Evolutionary conservation across 2,329 filamentous ascomycete genomes (phyloP), one percentile per base, ranked within the genome.

Genomic region (Zasmidium cellare): DNA sequence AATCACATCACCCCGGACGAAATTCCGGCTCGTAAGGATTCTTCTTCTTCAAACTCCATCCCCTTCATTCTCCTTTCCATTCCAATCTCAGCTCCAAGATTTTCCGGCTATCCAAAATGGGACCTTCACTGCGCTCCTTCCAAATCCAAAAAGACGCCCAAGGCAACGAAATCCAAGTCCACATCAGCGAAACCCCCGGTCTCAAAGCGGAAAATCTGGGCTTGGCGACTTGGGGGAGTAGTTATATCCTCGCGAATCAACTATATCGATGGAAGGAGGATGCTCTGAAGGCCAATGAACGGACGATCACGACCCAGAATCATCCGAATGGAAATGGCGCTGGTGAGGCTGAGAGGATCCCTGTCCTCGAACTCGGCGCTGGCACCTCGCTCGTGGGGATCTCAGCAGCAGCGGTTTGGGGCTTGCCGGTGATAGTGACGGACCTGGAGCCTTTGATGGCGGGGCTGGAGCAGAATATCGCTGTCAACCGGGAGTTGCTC

Each of bases 101-200:
- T 14, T 7, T 7, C 28, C 7, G 14, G 14, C 7, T 14, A 31
- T 14, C 28, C 28, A 31, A 31, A 31, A 31, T 31, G 28, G 28
- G 44, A 24, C 57, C 60, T 22, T 55, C 55, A 16, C 58, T 24
- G 31, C 86, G 92, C 72, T 92, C 96, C 76, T 92, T 97, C 84
- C 94, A 94, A 82, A 82, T 97, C 56, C 90, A 96, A 69, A 91
- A 89, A 74, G 88, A 61, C 38, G 51, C 52, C 9, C 16, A 47
- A 14, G 51, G 52, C 9, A 23, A 38, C 45, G 55, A 48, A 19
- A 38, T 63, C 20, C 28, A 46, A 28, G 57, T 67, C 35, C 52
- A 61, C n/a, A 65, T 67, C 41, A 56, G 56, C 51, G 63, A 67
- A 52, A 55, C 60, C 14, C 59, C 60, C 2, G 60, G 57, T 16